Conservation (phyloP, 2,329 filamentous ascomycete species). For the Corniculantispora saksenae region DNA sequence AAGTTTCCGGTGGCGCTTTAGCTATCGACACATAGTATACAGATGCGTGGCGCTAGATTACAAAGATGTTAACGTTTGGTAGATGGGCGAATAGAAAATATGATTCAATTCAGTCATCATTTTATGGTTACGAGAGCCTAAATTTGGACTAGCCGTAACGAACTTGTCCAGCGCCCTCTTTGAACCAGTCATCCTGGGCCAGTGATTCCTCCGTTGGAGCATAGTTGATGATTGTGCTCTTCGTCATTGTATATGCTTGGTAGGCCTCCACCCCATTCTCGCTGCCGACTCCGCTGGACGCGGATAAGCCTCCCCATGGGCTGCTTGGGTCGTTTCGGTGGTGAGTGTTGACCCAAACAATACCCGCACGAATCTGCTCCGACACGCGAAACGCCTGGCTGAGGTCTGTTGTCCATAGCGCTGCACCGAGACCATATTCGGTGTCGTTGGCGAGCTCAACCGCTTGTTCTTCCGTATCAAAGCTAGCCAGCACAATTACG, state of each 20-base stretch:
- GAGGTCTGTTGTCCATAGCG: constrained; percentile 74
- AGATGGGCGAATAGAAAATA: too few relatives aligned
- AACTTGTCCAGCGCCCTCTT: constrained; percentile 56
- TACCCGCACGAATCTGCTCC: constrained; percentile 68
- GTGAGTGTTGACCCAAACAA: constrained; percentile 61
- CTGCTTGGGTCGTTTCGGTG: constrained; percentile 73
- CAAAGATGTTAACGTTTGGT: too few relatives aligned
- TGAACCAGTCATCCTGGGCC: constrained; percentile 67
- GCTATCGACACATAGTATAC: too few relatives aligned
- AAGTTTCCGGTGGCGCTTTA: background rate
- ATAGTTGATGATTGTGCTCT: constrained; percentile 71
- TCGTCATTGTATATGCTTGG: constrained; percentile 58
- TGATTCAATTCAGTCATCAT: too few relatives aligned
- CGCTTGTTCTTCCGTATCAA: constrained; percentile 72
- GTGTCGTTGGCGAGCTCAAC: constrained; percentile 71
- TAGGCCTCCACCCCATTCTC: constrained; percentile 71
- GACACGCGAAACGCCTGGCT: constrained; percentile 71
- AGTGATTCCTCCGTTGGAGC: constrained; percentile 54
- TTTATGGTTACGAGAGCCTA: too few relatives aligned
- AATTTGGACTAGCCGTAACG: constrained; percentile 34
- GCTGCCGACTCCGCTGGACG: constrained; percentile 66
- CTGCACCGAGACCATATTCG: constrained; percentile 75
- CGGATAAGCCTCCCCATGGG: constrained; percentile 67
- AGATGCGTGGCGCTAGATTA: too few relatives aligned
- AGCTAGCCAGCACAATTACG: constrained; percentile 73